Conservation (phyloP, 1,284 basidiomycete genomes). For the Moesziomyces parantarcticus region DNA sequence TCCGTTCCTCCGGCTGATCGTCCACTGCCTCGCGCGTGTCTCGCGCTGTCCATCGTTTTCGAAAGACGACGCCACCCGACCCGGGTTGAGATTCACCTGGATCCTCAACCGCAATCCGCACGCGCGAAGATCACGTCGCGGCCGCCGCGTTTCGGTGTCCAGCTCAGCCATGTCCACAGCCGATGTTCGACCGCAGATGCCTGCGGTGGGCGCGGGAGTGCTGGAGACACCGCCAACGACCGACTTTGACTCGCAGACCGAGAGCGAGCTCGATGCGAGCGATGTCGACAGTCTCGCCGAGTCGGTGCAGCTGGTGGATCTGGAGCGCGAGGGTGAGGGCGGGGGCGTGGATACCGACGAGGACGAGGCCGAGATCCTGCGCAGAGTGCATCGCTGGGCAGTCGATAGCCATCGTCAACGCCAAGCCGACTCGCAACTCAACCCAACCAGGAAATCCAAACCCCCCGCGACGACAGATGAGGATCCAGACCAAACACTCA, state of each 20-base stretch:
- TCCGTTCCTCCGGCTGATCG: conserved; percentile 50
- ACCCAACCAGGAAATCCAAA: neutral
- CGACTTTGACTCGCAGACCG: conserved; percentile 44
- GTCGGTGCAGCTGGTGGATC: conserved; percentile 7
- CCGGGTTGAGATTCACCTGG: conserved; percentile 46
- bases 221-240: conserved; percentile 54
- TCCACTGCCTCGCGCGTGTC: conserved; percentile 61
- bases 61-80: conserved; percentile 36
- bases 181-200: neutral
- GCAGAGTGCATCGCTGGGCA: conserved; percentile 35
- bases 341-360: conserved; percentile 23
- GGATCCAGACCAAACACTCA: conserved; percentile 29
- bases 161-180: conserved; percentile 6
- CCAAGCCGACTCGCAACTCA: no score
- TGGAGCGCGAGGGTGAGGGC: neutral
- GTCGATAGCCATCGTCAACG: conserved; percentile 26
- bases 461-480: neutral
- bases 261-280: conserved; percentile 18
- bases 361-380: conserved; percentile 32
- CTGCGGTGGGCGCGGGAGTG: neutral
- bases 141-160: conserved; percentile 22
- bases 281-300: conserved; percentile 9
- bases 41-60: conserved; percentile 53
- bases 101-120: conserved; percentile 58
- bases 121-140: conserved; percentile 26